Base-by-base conservation (phyloP, 345 rosid genomes). In the Euphorbia pulcherrima region DNA sequence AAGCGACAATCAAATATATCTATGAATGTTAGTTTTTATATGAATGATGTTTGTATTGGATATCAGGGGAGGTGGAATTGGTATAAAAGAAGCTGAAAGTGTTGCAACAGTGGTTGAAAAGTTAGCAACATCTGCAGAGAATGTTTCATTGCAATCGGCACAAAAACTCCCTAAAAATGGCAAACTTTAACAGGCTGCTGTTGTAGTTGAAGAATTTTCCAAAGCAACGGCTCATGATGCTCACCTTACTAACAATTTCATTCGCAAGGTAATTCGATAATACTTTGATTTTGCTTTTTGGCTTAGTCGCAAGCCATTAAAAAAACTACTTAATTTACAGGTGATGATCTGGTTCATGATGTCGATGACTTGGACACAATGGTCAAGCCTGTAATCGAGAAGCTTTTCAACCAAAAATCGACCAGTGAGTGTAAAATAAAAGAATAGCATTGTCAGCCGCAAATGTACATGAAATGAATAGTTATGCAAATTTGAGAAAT, bases 141-240 rank as follows among this genome's bases (percentile, higher is more conserved):
- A 74, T 20, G 56, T 72, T 17, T 70, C 75, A 3, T 59, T 62
- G 0, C 74, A 69, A 9, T 58, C 53, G 29, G 82, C 80, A 1
- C 80, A 85, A 59, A 78, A 65, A 26, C 81, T 90, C 44, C 87
- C 91, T 0, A 84, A 79, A 20, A 65, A 84, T 59, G 77, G 73
- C 46, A 84, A 83, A 68, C 79, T 87, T 2, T 83, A 87, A 73
- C 75, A 85, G 41, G 82, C 83, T 9, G 98, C 89, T 56, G 3
- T 82, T 69, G 59, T 77, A 35, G 70, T 83, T 0, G 88, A 92
- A 73, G 79, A 75, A 41, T 70, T 80, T 58, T 85, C 95, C 0
- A 82, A 92, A 68, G 84, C 64, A 71, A 64, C 90, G n/a, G 91
- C 87, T 14, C 82, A 86, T 1, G 90, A 88, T 44, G 96, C 93